Base-by-base conservation (phyloP, 306 rosid species). In the Trichosanthes cucumerina region DNA sequence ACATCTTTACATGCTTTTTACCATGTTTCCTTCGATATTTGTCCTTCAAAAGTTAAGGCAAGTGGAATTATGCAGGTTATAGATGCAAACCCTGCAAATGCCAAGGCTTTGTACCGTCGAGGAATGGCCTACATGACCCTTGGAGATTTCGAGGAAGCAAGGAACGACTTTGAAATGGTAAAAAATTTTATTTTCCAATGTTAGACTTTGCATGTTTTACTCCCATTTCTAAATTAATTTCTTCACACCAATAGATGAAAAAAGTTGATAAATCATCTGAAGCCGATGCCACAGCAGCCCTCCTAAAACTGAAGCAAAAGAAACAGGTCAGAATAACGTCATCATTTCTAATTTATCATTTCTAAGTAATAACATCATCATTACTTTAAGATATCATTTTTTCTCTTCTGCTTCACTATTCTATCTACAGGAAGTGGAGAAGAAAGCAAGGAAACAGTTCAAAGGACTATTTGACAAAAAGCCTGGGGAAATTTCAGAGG, bases 51-150 rank as follows among this genome's bases (percentile, higher is more conserved):
- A 28, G 13, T 81, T 57, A 80, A 85, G 75, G 53, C 3, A 80
- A 56, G 46, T 80, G 82, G 59, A 66, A 82, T 44, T 23, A 14
- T 79, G 53, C 80, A 95, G 99, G 99, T 95, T 79, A 75, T 95
- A 81, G 99, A 95, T 44, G 92, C 97, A 58, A 95, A 92, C 82
- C 99, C 93, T 63, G 93, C 91, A 31, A 90, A 95, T 79, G 90
- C 84, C 76, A 95, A 95, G 88, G 97, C 93, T 82, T 89, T 95
- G n/a, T 95, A 92, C 84, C 96, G 99, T 50, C 97, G 99, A 68
- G 99, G 97, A 80, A 92, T 92, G 98, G 97, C 97, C 77, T 91
- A 90, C 89, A 84, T 92, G 97, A 80, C 85, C 60, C 88, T 77
- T 2, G 97, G 97, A 79, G 97, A 95, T 80, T 92, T 95, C 12